Base-by-base conservation (phyloP, 1,284 basidiomycete species). In the Naganishia cerealis region DNA sequence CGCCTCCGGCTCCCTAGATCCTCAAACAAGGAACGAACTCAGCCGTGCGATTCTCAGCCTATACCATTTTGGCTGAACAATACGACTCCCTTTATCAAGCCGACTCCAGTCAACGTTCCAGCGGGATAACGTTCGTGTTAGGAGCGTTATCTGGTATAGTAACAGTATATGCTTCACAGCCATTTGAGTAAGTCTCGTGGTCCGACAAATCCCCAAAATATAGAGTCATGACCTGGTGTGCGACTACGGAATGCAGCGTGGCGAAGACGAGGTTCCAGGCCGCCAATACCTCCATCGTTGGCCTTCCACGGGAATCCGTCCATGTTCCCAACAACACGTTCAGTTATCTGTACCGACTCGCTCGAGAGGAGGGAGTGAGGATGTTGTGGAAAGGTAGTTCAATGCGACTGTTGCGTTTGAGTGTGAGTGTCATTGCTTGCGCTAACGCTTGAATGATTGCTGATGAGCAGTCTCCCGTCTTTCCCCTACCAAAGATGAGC, bases 11-110 rank as follows among this genome's bases (percentile, higher is more conserved):
- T 40, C 52, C 12, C 6, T 29, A 53, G 52, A 53, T 53, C 52
- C 52, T 53, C 21, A 53, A 53, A 26, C 52, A 53, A 53, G 52
- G 52, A 12, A 53, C 52, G 21, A 53, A 53, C 52, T 53, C 52
- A 3, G 52, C 52, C 52, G 52, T 53, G n/a, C 52, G 52, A 9
- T 53, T 53, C 52, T 53, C 52, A 24, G 29, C 52, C 12, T 53
- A 53, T 13, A 53, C 52, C 52, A 21, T 53, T 53, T 29, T 53
- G 21, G 26, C 52, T 16, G 52, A 53, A 26, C 52, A 53, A 53
- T 53, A 53, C 24, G 52, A 53, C 24, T 29, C 21, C 52, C 24
- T 53, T 12, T 24, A 24, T 24, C 3, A 29, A 29, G 29, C 29
- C 21, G 13, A 53, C 13, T 24, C 24, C 5, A 53, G 52, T 53